Conservation (phyloP, 139 green algal genomes). For the Tetradesmus obliquus region DNA sequence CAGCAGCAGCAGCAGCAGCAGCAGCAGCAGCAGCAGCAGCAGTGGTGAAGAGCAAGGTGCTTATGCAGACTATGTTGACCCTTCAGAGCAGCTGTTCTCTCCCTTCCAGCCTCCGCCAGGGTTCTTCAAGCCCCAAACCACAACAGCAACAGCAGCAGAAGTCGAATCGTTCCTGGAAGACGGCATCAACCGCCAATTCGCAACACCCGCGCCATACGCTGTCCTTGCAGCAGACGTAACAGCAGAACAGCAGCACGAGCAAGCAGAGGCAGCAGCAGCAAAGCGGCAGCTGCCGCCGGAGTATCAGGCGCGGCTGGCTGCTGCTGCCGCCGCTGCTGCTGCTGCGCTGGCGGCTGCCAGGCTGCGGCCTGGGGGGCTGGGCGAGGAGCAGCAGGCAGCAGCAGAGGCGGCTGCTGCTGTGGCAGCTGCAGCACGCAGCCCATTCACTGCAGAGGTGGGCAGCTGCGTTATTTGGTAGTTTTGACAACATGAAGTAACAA, state of each 20-base stretch:
- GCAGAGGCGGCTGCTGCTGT: slow-evolving; percentile 16
- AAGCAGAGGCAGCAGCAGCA: background rate
- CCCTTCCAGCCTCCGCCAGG: background rate
- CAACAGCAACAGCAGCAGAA: background rate
- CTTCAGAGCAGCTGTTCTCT: background rate
- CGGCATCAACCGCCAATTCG: slow-evolving; percentile 1
- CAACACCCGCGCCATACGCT: background rate
- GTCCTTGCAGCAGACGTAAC: background rate
- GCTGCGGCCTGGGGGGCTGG: slow-evolving; percentile 1
- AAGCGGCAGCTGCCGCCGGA: slow-evolving; percentile 25
- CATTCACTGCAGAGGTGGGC: slow-evolving; percentile 20
- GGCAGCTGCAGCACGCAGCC: background rate
- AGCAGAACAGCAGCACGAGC: background rate
- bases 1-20: slow-evolving; percentile 1
- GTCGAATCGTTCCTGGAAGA: background rate
- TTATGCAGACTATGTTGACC: background rate
- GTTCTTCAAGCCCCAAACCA: slow-evolving; percentile 12
- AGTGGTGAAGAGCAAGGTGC: background rate
- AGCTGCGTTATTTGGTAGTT: background rate
- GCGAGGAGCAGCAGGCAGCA: background rate
- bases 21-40: slow-evolving; percentile 11
- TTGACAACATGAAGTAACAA: background rate
- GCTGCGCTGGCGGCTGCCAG: slow-evolving; percentile 17
- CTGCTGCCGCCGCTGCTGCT: background rate
- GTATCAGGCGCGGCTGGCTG: background rate